Percentiles rank a stretch among this genome's conserved stretches.
Conservation (phyloP, 2,329 filamentous ascomycete genomes). For the Fusarium oligoseptatum region DNA sequence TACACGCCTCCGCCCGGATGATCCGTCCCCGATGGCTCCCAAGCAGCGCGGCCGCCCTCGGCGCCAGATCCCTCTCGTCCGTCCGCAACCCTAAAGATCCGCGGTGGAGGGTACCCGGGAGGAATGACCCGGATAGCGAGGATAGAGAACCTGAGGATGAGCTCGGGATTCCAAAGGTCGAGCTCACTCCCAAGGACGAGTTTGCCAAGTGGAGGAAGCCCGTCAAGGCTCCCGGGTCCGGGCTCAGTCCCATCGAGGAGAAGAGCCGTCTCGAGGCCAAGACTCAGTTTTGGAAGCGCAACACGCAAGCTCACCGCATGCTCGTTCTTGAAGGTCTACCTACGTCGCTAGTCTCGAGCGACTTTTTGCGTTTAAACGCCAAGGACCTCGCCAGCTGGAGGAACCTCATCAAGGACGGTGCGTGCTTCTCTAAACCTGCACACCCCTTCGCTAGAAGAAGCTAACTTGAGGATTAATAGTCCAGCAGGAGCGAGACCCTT, state of each 20-base stretch:
- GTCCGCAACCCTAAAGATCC: background rate
- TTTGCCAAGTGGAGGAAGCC: conserved; percentile 5
- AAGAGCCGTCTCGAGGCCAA: background rate
- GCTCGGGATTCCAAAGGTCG: background rate
- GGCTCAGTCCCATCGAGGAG: background rate
- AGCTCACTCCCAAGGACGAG: background rate
- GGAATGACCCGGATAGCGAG: background rate
- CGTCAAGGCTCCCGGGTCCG: background rate
- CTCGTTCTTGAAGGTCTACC: conserved; percentile 72
- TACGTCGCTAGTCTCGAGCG: conserved; percentile 71
- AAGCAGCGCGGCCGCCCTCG: conserved; percentile 36
- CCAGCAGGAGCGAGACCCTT: conserved; percentile 73
- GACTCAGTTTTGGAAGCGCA: background rate
- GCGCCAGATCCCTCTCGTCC: conserved; percentile 19
- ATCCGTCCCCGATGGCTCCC: conserved; percentile 48
- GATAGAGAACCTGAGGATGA: background rate
- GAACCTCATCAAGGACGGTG: conserved; percentile 70
- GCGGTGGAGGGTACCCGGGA: background rate
- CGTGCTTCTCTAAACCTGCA: background rate
- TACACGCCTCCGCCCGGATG: conserved; percentile 45
- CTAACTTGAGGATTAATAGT: conserved; percentile 53
- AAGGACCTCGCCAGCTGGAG: conserved; percentile 78
- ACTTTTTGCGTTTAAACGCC: conserved; percentile 77
- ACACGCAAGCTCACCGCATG: conserved; percentile 44
- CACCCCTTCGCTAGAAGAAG: background rate